phyloP scores from a whole-genome alignment of 2,329 filamentous ascomycete genomes.

The Fusarium dimerum region DNA sequence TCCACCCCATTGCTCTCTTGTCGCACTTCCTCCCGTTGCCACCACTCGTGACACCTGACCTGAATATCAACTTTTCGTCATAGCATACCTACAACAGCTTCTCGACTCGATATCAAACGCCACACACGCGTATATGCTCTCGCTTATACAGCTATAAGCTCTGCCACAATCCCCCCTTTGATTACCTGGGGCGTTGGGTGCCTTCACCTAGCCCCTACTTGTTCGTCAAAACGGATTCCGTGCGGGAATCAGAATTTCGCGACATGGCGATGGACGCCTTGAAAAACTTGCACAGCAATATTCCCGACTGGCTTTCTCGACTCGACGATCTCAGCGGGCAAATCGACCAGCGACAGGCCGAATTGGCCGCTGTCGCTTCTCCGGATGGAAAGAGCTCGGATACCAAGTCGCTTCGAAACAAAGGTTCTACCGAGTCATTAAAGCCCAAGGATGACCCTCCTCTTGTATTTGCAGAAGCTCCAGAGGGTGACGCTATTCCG shows the following conservation, averaged over 20 bases:
- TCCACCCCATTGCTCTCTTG: too few species aligned
- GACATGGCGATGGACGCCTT: constrained; percentile 57
- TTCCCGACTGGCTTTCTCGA: constrained; percentile 61
- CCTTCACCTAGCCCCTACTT: constrained; percentile 32
- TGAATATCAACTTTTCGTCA: too few species aligned
- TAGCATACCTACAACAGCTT: too few species aligned
- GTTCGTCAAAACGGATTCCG: constrained; percentile 30
- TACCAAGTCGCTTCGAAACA: constrained; percentile 49
- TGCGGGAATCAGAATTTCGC: constrained; percentile 30
- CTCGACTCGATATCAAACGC: too few species aligned
- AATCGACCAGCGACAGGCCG: constrained; percentile 61
- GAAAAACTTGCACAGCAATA: constrained; percentile 53
- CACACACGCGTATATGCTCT: too few species aligned
- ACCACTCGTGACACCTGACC: too few species aligned
- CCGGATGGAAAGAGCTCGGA: constrained; percentile 29
- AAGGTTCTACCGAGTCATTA: constrained; percentile 56
- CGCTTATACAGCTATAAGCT: too few species aligned
- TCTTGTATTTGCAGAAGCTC: constrained; percentile 17
- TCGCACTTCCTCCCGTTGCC: too few species aligned
- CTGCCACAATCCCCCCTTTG: constrained; percentile 3
- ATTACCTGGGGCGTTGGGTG: constrained; percentile 33
- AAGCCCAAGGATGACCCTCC: constrained; percentile 47
- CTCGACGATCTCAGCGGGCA: constrained; percentile 62
- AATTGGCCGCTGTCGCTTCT: constrained; percentile 53
- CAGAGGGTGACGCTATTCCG: constrained; percentile 13